Evolutionary conservation across 768 basidiomycete genomes (phyloP), one percentile per base, ranked within the genome.

Genomic region (Strobilomyces confusus): DNA sequence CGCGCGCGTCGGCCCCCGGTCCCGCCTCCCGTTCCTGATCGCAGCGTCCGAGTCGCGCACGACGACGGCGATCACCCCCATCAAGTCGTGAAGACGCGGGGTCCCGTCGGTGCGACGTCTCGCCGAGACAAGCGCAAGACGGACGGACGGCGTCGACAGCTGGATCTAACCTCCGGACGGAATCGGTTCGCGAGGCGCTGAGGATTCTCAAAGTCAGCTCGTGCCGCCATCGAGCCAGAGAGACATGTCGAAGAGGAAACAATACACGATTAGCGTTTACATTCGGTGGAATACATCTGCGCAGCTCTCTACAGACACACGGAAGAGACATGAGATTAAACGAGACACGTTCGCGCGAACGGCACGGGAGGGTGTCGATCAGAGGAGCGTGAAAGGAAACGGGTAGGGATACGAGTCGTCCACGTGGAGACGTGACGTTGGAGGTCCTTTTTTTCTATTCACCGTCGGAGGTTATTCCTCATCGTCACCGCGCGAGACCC

Each of bases 401-500:
- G 34, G 34, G n/a, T 38, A 38, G n/a, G n/a, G 19, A 38, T 38
- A 37, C 36, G 19, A 11, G n/a, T n/a, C 23, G 12, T 42, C 41
- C 41, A 22, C 20, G 20, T 13, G 37, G 9, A 23, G 5, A 23
- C 20, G 13, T 22, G 20, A 41, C 40, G 22, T 8, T 41, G 14
- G 4, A 15, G 23, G 25, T 42, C 22, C 22, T 42, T 42, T 25
- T 19, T 6, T 19, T 25, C 5, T 41, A 5, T 23, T 41, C 4
- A 29, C 9, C 29, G n/a, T 5, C 12, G 26, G 29, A 20, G 5
- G n/a, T n/a, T n/a, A n/a, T n/a, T n/a, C n/a, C n/a, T n/a, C 13
- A 23, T 23, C 25, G 15, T 61, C 44, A 65, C 20, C 50, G 61
- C 12, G 54, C 20, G 25, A 66, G 47, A 30, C 40, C 41, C 48